Evolutionary conservation across 1,284 basidiomycete species (phyloP), one percentile per base, ranked within the genome.

Genomic region (Tilletia indica): DNA sequence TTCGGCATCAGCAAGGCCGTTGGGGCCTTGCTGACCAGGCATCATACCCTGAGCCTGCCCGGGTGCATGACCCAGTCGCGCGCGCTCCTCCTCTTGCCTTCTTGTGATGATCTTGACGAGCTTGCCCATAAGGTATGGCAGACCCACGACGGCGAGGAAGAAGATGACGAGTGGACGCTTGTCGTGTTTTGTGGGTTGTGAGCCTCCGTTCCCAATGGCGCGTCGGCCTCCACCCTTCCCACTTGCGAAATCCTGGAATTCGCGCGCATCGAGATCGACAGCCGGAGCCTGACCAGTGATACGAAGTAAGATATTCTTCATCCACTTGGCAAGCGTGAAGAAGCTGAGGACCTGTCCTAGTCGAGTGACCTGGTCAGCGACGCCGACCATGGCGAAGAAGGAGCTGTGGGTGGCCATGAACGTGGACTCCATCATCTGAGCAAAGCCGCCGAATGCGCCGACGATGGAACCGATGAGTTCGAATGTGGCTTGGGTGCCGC

Each of bases 371-470:
- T 99, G 97, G 82, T 99, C 96, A 51, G 95, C 89, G 38, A 99
- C 95, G 74, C 94, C 94, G 70, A 98, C 94, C 92, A 99, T 97
- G 73, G 96, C 96, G 85, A 98, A 99, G 87, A 99, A 99, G 58
- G 90, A 92, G 3, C 93, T 94, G 86, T 99, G 97, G 0, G 97
- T 99, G 3, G 97, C 97, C 92, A 98, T 94, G 86, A 97, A 99
- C 3, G 97, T 99, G 56, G 90, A 92, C 85, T 99, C 96, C 78
- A 99, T 90, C 90, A 99, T 96, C 85, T 99, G 97, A 0, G 97
- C 92, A 73, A 99, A 91, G 14, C 95, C 95, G 0, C 91, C 90
- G 85, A 99, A 97, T 1, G 96, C 97, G 76, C 94, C 93, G 58
- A 99, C 96, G 82, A 99, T 92, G 47, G 91, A 92, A 80, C 97